Percentiles rank a stretch among this genome's conserved stretches.
Conservation (phyloP, 495 filamentous ascomycete species). For the Talaromyces thailandensis region DNA sequence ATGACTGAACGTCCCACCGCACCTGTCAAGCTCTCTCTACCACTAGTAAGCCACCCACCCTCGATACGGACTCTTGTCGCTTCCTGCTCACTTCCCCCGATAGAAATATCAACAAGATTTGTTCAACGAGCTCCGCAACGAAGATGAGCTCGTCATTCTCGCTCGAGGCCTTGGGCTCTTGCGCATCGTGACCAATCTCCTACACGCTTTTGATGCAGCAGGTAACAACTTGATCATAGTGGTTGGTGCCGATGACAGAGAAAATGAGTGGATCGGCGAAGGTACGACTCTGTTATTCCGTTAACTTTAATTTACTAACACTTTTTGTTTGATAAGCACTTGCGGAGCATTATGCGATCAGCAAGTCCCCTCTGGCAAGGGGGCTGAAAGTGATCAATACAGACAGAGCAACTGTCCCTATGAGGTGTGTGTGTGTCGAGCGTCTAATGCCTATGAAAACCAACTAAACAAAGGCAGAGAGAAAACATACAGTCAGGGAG, state of each 20-base stretch:
- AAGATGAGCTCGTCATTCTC: conserved; percentile 89
- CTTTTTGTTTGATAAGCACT: conserved; percentile 44
- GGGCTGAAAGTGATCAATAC: conserved; percentile 91
- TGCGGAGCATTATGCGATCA: conserved; percentile 88
- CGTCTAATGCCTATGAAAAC: not conserved
- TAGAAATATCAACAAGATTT: conserved; percentile 83
- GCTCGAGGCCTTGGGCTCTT: conserved; percentile 88
- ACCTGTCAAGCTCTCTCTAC: conserved; percentile 87
- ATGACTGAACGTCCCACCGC: conserved; percentile 44
- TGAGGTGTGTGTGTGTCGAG: conserved; percentile 43
- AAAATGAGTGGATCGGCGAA: conserved; percentile 91
- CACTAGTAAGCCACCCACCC: conserved; percentile 51
- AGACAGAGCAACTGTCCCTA: conserved; percentile 76
- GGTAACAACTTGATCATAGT: conserved; percentile 87
- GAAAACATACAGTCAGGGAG: conserved; percentile 81
- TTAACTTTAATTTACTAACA: not conserved
- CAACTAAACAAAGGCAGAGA: conserved; percentile 44
- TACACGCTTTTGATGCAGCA: conserved; percentile 93
- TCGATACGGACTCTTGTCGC: not conserved
- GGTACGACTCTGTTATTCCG: conserved; percentile 24
- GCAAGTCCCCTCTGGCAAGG: conserved; percentile 62
- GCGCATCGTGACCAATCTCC: conserved; percentile 81
- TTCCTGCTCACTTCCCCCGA: conserved; percentile 9
- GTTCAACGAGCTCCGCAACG: conserved; percentile 77
- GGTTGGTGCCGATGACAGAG: conserved; percentile 83